These are phyloP conservation scores for Jamesozyma hellenica DNA, from an alignment of 805 yeast species.

Conservation along the genomic window DNA sequence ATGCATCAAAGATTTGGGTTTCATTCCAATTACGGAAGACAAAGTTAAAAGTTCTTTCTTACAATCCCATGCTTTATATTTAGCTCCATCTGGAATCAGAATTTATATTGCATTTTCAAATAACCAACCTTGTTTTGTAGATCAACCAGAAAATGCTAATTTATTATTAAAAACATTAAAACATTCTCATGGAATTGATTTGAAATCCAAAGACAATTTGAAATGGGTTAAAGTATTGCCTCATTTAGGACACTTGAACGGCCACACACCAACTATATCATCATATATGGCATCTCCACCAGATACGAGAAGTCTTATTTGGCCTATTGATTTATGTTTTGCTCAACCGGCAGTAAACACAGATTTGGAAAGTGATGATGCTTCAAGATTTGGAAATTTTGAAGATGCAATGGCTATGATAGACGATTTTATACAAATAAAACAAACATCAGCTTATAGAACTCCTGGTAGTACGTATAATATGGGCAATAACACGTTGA, in stretches of 20 bases:
- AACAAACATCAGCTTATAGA: constrained; percentile 31
- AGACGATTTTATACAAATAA: constrained; percentile 32
- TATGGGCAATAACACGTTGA: constrained; percentile 21
- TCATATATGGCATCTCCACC: constrained; percentile 42
- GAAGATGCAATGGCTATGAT: constrained; percentile 31
- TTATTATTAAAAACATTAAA: constrained; percentile 30
- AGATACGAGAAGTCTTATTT: constrained; percentile 46
- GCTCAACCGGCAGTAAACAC: constrained; percentile 35
- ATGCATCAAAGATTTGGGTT: constrained; percentile 24
- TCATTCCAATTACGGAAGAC: constrained; percentile 29
- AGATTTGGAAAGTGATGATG: constrained; percentile 6
- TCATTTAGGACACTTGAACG: constrained; percentile 56
- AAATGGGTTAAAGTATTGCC: constrained; percentile 65
- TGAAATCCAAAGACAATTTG: constrained; percentile 20
- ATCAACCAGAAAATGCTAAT: constrained; percentile 35
- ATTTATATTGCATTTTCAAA: constrained; percentile 33
- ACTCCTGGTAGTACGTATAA: constrained; percentile 27
- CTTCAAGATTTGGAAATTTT: constrained; percentile 9
- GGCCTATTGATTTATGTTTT: constrained; percentile 65
- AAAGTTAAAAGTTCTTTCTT: constrained; percentile 16
- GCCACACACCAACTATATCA: constrained; percentile 54
- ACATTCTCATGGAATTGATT: constrained; percentile 30
- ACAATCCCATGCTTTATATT: constrained; percentile 33
- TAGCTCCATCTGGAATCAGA: constrained; percentile 49
- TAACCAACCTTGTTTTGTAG: constrained; percentile 27